phyloP scores from a whole-genome alignment of 352 stramenopile genomes.

The Phytophthora citricola region DNA sequence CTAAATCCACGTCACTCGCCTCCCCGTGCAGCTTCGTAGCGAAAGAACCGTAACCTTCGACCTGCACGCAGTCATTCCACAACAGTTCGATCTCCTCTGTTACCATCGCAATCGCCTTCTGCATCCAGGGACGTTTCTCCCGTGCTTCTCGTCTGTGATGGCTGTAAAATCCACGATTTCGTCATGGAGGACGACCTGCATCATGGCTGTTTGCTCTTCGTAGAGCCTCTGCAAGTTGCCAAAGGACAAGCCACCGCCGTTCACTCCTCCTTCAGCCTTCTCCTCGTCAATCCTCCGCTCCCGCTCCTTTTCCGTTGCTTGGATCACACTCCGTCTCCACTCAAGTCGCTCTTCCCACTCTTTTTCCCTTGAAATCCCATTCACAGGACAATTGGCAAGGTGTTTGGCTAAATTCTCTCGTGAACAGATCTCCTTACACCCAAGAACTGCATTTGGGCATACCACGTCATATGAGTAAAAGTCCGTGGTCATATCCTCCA shows the following conservation, averaged over 20 bases:
- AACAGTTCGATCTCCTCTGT: conserved; percentile 49
- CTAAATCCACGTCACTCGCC: conserved; percentile 80
- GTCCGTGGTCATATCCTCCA: conserved; percentile 64
- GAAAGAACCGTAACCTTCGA: conserved; percentile 83
- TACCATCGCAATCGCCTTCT: conserved; percentile 60
- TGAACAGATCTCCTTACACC: conserved; percentile 81
- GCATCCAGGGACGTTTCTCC: conserved; percentile 46
- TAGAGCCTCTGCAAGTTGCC: conserved; percentile 79
- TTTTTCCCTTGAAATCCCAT: conserved; percentile 76
- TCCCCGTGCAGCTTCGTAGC: conserved; percentile 67
- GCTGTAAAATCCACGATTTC: conserved; percentile 68
- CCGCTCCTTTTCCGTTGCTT: conserved; percentile 79
- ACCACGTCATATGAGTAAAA: conserved; percentile 87
- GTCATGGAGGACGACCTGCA: conserved; percentile 82
- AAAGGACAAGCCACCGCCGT: conserved; percentile 53
- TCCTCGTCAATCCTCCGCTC: conserved; percentile 72
- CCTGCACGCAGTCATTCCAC: conserved; percentile 54
- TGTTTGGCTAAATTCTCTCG: conserved; percentile 74
- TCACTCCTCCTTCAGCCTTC: conserved; percentile 33
- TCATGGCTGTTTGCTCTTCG: conserved; percentile 78
- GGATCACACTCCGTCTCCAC: conserved; percentile 67
- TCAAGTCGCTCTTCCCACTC: conserved; percentile 82
- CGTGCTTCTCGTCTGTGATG: conserved; percentile 52
- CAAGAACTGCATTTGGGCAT: conserved; percentile 83
- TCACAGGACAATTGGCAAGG: conserved; percentile 68